Conservation (phyloP, 2,329 filamentous ascomycete genomes). For the Colletotrichum horii region DNA sequence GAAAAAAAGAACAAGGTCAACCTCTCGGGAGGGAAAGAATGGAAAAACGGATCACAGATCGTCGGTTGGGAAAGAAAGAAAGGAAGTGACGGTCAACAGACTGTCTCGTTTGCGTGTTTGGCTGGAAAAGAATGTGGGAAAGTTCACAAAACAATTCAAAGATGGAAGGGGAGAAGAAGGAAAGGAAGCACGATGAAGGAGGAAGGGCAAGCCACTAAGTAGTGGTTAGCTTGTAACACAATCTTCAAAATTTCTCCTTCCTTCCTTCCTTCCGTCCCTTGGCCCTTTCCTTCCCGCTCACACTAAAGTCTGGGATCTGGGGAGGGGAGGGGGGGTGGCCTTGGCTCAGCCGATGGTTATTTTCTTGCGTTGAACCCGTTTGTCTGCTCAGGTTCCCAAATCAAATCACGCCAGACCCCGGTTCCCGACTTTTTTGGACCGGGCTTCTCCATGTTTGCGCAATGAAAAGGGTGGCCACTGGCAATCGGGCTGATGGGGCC, state of each 20-base stretch:
- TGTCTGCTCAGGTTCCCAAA: not conserved
- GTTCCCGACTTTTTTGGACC: not conserved
- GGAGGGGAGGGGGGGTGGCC: not conserved
- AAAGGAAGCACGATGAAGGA: not conserved
- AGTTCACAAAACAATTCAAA: conserved; percentile 6
- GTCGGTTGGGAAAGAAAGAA: conserved; percentile 10
- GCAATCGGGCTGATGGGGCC: not conserved
- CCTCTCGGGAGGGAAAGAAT: conserved; percentile 6
- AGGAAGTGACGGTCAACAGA: conserved; percentile 17
- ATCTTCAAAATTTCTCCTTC: not conserved
- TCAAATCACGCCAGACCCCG: not conserved
- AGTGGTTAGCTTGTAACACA: conserved; percentile 1
- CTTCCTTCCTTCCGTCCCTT: not conserved
- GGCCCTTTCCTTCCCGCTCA: not conserved
- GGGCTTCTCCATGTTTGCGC: conserved; percentile 12
- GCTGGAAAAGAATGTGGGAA: conserved; percentile 16
- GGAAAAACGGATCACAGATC: conserved; percentile 22
- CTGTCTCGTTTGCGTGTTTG: conserved; percentile 9
- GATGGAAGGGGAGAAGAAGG: conserved; percentile 10
- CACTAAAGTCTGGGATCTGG: not conserved
- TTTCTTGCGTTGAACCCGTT: not conserved
- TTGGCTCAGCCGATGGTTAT: not conserved
- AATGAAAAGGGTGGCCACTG: not conserved
- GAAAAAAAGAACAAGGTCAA: not conserved
- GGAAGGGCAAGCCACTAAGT: conserved; percentile 18